These are phyloP conservation scores for Graphiopsis chlorocephala DNA, from an alignment of 2,329 filamentous ascomycete genomes.

Conservation along the genomic window DNA sequence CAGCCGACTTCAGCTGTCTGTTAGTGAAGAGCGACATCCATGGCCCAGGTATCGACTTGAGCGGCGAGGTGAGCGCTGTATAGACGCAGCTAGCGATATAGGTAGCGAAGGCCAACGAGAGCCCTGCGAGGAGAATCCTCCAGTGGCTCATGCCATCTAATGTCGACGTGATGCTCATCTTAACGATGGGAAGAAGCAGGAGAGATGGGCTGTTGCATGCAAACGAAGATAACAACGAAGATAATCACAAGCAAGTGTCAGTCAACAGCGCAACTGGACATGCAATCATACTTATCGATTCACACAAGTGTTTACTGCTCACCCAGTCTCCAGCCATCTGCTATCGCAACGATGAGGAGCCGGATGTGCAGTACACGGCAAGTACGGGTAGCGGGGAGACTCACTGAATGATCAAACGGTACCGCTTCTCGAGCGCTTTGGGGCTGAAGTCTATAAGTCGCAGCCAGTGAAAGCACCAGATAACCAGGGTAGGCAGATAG, in stretches of 20 bases:
- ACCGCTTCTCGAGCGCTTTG: background rate
- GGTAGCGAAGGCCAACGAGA: background rate
- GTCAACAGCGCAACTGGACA: background rate
- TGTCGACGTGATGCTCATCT: background rate
- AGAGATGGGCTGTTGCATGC: background rate
- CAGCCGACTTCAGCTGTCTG: slow-evolving; percentile 29
- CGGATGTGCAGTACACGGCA: slow-evolving; percentile 5
- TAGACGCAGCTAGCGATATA: slow-evolving; percentile 7
- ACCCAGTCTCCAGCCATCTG: background rate
- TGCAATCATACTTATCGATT: background rate
- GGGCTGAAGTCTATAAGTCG: background rate
- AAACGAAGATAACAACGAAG: background rate
- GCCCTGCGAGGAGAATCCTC: background rate
- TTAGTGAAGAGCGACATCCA: slow-evolving; percentile 28
- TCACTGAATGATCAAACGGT: background rate
- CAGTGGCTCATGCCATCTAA: slow-evolving; percentile 1
- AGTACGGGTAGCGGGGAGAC: slow-evolving; percentile 4
- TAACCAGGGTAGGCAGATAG: background rate
- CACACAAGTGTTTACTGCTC: background rate
- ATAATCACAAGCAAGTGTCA: background rate
- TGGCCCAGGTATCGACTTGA: slow-evolving; percentile 35
- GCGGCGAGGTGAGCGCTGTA: slow-evolving; percentile 21
- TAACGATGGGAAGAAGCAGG: background rate
- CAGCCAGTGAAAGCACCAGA: background rate
- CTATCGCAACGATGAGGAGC: slow-evolving; percentile 15